Percentiles rank a stretch among this genome's conserved stretches.
Conservation (phyloP, 306 rosid genomes). For the Geum urbanum region DNA sequence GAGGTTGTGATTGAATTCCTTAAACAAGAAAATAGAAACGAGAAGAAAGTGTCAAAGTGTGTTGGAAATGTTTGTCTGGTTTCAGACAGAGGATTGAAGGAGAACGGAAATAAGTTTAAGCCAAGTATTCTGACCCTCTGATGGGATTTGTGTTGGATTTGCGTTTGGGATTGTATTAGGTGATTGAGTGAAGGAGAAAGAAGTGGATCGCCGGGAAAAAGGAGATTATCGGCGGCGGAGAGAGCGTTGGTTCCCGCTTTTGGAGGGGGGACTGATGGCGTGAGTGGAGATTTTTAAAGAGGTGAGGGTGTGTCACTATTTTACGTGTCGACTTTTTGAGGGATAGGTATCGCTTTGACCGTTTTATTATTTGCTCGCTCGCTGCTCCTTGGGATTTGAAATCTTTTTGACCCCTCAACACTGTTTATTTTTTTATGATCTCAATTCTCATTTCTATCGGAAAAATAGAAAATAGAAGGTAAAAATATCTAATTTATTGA, state of each 20-base stretch:
- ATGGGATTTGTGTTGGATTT: not conserved
- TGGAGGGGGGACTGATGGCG: slow-evolving; percentile 19
- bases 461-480: too few relatives aligned
- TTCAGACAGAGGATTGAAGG: slow-evolving; percentile 14
- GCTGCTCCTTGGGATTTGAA: not conserved
- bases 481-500: too few relatives aligned
- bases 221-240: slow-evolving; percentile 24
- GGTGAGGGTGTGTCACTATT: not conserved
- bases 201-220: slow-evolving; percentile 36
- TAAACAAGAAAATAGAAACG: too few relatives aligned
- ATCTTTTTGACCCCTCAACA: not conserved
- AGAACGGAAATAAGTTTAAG: not conserved
- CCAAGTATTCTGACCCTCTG: slow-evolving; percentile 5
- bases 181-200: slow-evolving; percentile 20
- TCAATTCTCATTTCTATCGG: too few relatives aligned
- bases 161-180: not conserved
- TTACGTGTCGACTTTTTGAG: slow-evolving; percentile 51
- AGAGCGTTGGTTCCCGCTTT: slow-evolving; percentile 33
- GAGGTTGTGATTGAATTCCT: too few relatives aligned
- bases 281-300: slow-evolving; percentile 26
- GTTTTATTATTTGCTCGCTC: slow-evolving; percentile 27
- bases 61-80: not conserved
- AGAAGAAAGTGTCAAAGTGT: too few relatives aligned
- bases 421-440: too few relatives aligned
- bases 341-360: slow-evolving; percentile 41